Evolutionary conservation across 345 rosid genomes (phyloP), one percentile per base, ranked within the genome.

Genomic region (Carallia brachiata): DNA sequence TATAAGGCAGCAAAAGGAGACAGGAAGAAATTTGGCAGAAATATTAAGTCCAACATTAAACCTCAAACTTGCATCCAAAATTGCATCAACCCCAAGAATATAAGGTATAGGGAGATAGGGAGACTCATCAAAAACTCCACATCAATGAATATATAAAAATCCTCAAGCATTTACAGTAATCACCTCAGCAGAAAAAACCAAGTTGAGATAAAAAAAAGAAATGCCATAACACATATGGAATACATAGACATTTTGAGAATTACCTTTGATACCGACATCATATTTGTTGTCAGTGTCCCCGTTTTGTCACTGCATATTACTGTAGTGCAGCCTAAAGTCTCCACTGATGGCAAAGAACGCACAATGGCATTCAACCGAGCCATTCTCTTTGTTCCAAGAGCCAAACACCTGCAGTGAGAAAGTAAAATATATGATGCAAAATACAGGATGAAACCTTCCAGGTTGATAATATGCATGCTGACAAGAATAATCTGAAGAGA

Each of bases 181-280:
- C 10, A 40, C 10, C 10, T 5, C 48, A 40, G 48, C 15, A 2
- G 44, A 40, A 40, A 40, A 44, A 39, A 32, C 2, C 34, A 32
- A 32, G 34, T 32, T 32, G 34, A 32, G 8, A 7, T 7, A 0
- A 39, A 39, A 9, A 39, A 7, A 7, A 39, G 13, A 44, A 44
- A 44, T 44, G 44, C 61, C 32, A 62, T 17, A 66, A 31, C 7
- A 15, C 7, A 62, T 40, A 61, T 28, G 30, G 36, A 52, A 59
- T 59, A 66, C 61, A 44, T 53, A n/a, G 36, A 61, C 39, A 27
- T 54, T 63, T 52, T 77, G 70, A 68, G 66, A 63, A 79, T 79
- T 64, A 95, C 99, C 99, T 90, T 95, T 52, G 97, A 80, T 73
- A 92, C 97, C 34, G 99, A 95, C 98, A 95, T 95, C 99, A 95